Conservation (phyloP, 1,284 basidiomycete species). For the Mycena citricolor region DNA sequence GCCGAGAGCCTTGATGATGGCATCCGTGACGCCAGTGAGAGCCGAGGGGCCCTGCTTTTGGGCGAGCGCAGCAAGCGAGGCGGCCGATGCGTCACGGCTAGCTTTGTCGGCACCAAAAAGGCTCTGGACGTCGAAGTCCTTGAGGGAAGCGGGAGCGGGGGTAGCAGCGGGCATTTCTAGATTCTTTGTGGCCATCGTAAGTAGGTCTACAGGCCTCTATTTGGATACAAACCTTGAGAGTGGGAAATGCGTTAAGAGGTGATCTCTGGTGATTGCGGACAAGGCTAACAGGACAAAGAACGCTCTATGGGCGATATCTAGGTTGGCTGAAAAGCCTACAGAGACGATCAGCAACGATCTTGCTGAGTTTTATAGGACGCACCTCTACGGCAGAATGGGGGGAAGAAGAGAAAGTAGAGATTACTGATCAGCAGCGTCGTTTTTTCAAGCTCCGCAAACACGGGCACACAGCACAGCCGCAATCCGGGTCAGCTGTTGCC, state of each 20-base stretch:
- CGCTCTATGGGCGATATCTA: slow-evolving; percentile 51
- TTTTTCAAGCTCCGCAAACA: slow-evolving; percentile 17
- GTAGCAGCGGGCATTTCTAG: slow-evolving; percentile 62
- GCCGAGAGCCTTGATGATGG: slow-evolving; percentile 80
- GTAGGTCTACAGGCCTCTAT: slow-evolving; percentile 10
- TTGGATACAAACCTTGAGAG: slow-evolving; percentile 37
- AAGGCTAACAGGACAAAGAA: slow-evolving; percentile 47
- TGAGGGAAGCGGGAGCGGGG: slow-evolving; percentile 49
- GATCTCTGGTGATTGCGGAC: slow-evolving; percentile 42
- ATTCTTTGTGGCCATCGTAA: slow-evolving; percentile 20
- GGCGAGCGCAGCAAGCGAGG: slow-evolving; percentile 69
- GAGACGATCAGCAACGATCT: background rate
- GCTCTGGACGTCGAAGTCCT: slow-evolving; percentile 57
- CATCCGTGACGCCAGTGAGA: slow-evolving; percentile 80
- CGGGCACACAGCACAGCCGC: too few relatives aligned
- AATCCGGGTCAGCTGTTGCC: too few relatives aligned
- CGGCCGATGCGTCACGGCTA: slow-evolving; percentile 67
- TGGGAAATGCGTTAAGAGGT: slow-evolving; percentile 33
- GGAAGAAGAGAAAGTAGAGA: slow-evolving; percentile 12
- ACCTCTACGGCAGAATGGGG: slow-evolving; percentile 22
- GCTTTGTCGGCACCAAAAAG: slow-evolving; percentile 77
- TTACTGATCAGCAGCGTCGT: background rate
- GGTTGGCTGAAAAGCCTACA: slow-evolving; percentile 50
- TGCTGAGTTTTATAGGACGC: background rate
- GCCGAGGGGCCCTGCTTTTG: slow-evolving; percentile 87